Percentiles rank a stretch among this genome's conserved stretches.
These are phyloP conservation scores for Harringtonia lauricola DNA, from an alignment of 2,329 filamentous ascomycete species.

Conservation along the genomic window DNA sequence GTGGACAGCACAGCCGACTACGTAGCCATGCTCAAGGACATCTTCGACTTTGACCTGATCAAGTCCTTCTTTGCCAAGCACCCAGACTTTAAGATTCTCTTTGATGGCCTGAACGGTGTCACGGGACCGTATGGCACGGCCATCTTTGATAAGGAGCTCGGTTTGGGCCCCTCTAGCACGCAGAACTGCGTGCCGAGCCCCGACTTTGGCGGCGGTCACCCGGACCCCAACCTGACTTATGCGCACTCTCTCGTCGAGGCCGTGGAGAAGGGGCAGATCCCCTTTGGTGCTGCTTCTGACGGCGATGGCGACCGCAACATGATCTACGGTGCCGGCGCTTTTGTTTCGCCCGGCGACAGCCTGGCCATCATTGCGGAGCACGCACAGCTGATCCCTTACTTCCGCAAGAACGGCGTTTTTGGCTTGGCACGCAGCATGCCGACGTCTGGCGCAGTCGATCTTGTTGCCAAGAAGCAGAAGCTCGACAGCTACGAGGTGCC, in stretches of 20 bases:
- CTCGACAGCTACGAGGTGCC: slow-evolving; percentile 92
- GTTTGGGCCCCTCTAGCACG: slow-evolving; percentile 57
- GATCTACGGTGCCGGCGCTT: slow-evolving; percentile 96
- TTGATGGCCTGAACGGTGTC: slow-evolving; percentile 88
- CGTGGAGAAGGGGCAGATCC: slow-evolving; percentile 83
- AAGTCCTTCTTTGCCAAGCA: slow-evolving; percentile 82
- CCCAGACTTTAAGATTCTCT: slow-evolving; percentile 91
- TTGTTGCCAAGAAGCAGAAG: slow-evolving; percentile 89
- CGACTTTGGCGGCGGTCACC: slow-evolving; percentile 95
- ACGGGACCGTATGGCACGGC: slow-evolving; percentile 90
- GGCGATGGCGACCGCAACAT: slow-evolving; percentile 99
- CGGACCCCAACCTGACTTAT: slow-evolving; percentile 95
- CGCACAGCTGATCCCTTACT: slow-evolving; percentile 92
- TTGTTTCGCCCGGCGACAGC: slow-evolving; percentile 94
- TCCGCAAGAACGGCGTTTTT: slow-evolving; percentile 93
- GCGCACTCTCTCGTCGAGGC: slow-evolving; percentile 88
- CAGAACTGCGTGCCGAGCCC: slow-evolving; percentile 90
- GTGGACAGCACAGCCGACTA: slow-evolving; percentile 92
- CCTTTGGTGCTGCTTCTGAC: slow-evolving; percentile 93
- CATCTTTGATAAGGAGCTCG: slow-evolving; percentile 91
- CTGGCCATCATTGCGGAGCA: slow-evolving; percentile 97
- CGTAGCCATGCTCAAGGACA: slow-evolving; percentile 89
- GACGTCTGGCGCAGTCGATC: slow-evolving; percentile 87
- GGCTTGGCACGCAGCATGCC: slow-evolving; percentile 96
- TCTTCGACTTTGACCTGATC: slow-evolving; percentile 96